Conservation (phyloP, 2,329 filamentous ascomycete species). For the Phaeosphaeriaceae sp. region DNA sequence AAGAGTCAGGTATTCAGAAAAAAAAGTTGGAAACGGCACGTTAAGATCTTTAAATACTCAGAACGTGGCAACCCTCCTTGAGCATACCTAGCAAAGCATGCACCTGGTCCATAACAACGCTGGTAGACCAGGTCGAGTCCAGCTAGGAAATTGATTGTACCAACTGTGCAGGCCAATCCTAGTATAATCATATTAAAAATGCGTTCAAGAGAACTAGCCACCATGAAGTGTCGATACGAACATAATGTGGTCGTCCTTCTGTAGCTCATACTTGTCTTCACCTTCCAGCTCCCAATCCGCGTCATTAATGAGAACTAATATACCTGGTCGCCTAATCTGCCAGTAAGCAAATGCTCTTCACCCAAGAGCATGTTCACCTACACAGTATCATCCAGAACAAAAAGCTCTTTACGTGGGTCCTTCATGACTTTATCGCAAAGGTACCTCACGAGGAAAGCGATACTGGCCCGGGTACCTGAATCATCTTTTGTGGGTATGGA, state of each 20-base stretch:
- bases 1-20: no score
- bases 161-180: no score
- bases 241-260: conserved; percentile 82
- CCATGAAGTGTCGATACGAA: conserved; percentile 98
- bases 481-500: conserved; percentile 68
- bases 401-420: conserved; percentile 83
- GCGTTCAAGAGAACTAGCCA: conserved; percentile 59
- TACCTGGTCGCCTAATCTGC: conserved; percentile 80
- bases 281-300: conserved; percentile 98
- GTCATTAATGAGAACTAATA: conserved; percentile 96
- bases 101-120: no score
- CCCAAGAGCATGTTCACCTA: conserved; percentile 56
- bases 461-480: conserved; percentile 67
- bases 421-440: conserved; percentile 85
- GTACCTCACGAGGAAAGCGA: conserved; percentile 78
- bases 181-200: no score
- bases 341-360: conserved; percentile 22
- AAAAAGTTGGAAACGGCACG: no score
- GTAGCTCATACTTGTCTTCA: conserved; percentile 86
- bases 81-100: no score
- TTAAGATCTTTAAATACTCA: no score
- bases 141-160: no score
- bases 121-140: no score
- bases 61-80: no score
- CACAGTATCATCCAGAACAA: conserved; percentile 87